phyloP scores from a whole-genome alignment of 169 alveolate species.

The Neospora caninum region DNA sequence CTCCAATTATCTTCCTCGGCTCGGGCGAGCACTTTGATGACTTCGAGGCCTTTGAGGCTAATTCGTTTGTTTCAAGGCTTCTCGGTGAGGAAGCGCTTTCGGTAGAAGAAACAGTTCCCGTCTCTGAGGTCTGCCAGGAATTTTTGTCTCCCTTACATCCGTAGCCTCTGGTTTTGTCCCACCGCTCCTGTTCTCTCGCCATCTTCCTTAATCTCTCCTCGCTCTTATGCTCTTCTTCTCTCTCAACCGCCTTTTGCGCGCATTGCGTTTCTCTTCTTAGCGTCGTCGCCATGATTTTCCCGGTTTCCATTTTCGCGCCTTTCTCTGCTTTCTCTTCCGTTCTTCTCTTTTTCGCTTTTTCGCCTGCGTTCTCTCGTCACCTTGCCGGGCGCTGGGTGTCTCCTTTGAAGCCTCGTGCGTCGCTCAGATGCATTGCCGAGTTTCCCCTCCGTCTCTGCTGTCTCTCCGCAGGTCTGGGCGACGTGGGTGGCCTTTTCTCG shows the following conservation, averaged over 20 bases:
- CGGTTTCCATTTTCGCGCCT: neutral
- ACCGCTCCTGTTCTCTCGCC: neutral
- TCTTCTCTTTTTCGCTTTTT: neutral
- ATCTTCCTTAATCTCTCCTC: neutral
- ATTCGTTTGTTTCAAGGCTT: conserved; percentile 96
- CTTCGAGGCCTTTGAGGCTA: conserved; percentile 97
- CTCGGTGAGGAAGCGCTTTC: conserved; percentile 76
- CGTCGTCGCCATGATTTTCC: too few relatives aligned
- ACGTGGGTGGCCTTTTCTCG: conserved; percentile 94
- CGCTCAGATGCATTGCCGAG: too few relatives aligned
- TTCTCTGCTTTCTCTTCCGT: neutral
- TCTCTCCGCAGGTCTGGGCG: conserved; percentile 93
- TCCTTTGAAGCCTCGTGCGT: too few relatives aligned
- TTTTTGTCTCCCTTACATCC: too few relatives aligned
- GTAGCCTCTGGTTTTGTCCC: neutral
- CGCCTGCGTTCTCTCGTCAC: neutral
- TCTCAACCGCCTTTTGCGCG: neutral
- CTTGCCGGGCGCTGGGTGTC: too few relatives aligned
- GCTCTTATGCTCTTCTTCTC: neutral
- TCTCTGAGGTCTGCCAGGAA: neutral
- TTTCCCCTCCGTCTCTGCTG: neutral
- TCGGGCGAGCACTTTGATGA: conserved; percentile 99
- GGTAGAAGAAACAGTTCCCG: neutral
- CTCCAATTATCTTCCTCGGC: conserved; percentile 96
- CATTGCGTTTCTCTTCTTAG: too few relatives aligned